A percentile compares a stretch with the other conserved stretches of the same genome.
Evolutionary conservation across 2,329 filamentous ascomycete species (phyloP).

Genomic region (Penicillium sp.): DNA sequence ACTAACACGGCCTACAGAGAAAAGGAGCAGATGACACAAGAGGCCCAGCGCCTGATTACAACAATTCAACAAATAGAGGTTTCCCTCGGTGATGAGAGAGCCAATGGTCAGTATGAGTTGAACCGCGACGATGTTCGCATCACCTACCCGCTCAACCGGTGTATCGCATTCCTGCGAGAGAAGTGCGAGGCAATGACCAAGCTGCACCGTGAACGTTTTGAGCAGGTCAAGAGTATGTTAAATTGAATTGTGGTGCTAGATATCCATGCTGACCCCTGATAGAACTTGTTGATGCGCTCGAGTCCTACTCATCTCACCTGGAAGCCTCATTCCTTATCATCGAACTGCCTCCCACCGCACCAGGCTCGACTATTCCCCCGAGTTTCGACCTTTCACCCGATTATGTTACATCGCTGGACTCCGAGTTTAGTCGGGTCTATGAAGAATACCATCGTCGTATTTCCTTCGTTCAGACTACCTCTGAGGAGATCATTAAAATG

Average conservation of each 20-base stretch:
- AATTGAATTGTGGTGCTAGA: not conserved
- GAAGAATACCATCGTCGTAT: slow-evolving; percentile 91
- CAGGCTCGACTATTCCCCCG: slow-evolving; percentile 72
- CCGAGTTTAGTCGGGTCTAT: slow-evolving; percentile 91
- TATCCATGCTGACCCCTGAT: slow-evolving; percentile 24
- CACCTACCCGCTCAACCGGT: slow-evolving; percentile 78
- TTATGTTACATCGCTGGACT: slow-evolving; percentile 83
- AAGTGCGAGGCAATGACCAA: slow-evolving; percentile 79
- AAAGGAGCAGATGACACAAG: slow-evolving; percentile 86
- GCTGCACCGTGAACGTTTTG: slow-evolving; percentile 85
- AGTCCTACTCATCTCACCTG: slow-evolving; percentile 94
- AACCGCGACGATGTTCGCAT: slow-evolving; percentile 70
- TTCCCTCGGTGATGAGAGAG: slow-evolving; percentile 75
- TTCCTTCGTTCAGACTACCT: slow-evolving; percentile 68
- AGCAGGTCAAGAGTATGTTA: slow-evolving; percentile 87
- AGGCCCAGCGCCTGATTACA: slow-evolving; percentile 80
- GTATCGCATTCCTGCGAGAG: slow-evolving; percentile 77
- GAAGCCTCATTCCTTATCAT: slow-evolving; percentile 85
- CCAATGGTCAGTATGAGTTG: slow-evolving; percentile 62
- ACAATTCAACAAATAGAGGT: slow-evolving; percentile 91
- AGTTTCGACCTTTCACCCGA: slow-evolving; percentile 89
- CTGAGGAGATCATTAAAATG: slow-evolving; percentile 84
- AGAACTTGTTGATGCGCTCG: slow-evolving; percentile 91
- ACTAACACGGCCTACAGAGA: slow-evolving; percentile 53
- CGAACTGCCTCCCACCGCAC: slow-evolving; percentile 76